A percentile compares a stretch with the other conserved stretches of the same genome.
These are phyloP conservation scores for Thelonectria olida DNA, from an alignment of 2,329 filamentous ascomycete species.

Conservation along the genomic window DNA sequence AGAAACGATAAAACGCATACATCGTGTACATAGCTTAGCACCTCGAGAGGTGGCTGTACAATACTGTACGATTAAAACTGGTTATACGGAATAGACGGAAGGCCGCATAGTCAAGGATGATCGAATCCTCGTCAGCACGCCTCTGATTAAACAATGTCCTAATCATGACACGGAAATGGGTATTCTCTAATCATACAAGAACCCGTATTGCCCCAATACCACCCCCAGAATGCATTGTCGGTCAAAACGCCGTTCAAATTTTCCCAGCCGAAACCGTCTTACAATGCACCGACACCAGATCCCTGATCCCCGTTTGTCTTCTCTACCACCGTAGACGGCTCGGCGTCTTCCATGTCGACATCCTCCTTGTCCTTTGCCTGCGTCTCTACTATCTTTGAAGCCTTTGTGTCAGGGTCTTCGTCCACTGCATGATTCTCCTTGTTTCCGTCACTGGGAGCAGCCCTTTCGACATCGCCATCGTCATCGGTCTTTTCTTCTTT, in stretches of 20 bases:
- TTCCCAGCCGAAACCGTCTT: conserved; percentile 13
- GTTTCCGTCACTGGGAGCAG: conserved; percentile 49
- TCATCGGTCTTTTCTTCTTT: conserved; percentile 40
- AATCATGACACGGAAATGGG: conserved; percentile 31
- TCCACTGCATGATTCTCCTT: conserved; percentile 56
- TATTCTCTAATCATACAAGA: conserved; percentile 41
- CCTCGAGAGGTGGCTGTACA: conserved; percentile 26
- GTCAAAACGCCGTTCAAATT: conserved; percentile 35
- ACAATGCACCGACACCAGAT: conserved; percentile 17
- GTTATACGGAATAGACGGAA: conserved; percentile 18
- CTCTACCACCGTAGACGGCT: conserved; percentile 5
- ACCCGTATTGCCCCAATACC: conserved; percentile 18
- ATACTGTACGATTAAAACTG: conserved; percentile 32
- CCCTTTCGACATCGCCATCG: conserved; percentile 40
- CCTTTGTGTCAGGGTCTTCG: conserved; percentile 9
- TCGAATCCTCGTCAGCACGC: conserved; percentile 8
- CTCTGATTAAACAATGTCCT: conserved; percentile 24
- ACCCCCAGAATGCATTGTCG: conserved; percentile 32
- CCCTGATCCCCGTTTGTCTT: conserved; percentile 29
- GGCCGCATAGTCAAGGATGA: background rate
- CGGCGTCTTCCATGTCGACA: conserved; percentile 44
- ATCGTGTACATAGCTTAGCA: too few species aligned
- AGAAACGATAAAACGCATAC: too few species aligned
- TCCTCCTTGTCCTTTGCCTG: conserved; percentile 21
- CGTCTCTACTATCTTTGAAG: conserved; percentile 12